Percentiles rank a stretch among this genome's conserved stretches.
Evolutionary conservation across 805 yeast species (phyloP).

Genomic region (Kregervanrija pseudodelftensis): DNA sequence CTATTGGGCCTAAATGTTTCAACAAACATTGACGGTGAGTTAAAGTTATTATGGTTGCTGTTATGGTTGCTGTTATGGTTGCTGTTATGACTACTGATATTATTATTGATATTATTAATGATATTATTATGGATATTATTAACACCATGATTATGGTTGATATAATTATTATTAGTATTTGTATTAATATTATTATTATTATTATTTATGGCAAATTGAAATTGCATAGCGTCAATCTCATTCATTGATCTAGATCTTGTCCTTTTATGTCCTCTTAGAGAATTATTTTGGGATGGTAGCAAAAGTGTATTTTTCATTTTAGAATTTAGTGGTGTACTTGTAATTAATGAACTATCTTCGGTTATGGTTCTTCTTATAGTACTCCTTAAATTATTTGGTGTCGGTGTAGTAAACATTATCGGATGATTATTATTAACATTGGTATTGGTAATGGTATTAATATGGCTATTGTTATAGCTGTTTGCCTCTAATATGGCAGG

Average conservation of each 20-base stretch:
- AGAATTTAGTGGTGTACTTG: not conserved
- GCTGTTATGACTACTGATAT: too few relatives aligned
- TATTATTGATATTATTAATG: too few relatives aligned
- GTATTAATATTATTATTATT: conserved; percentile 1
- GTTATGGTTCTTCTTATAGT: not conserved
- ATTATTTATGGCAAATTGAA: conserved; percentile 1
- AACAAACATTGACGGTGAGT: too few relatives aligned
- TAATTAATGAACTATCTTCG: not conserved
- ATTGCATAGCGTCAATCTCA: conserved; percentile 20
- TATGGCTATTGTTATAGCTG: not conserved
- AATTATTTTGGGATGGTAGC: not conserved
- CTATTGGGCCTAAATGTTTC: too few relatives aligned
- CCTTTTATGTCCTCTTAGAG: conserved; percentile 26
- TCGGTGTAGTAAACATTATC: too few relatives aligned
- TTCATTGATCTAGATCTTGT: conserved; percentile 30
- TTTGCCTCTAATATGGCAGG: not conserved
- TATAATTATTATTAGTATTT: not conserved
- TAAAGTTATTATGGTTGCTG: too few relatives aligned
- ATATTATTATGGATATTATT: too few relatives aligned
- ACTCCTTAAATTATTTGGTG: too few relatives aligned
- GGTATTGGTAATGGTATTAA: too few relatives aligned
- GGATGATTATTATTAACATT: too few relatives aligned
- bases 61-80: too few relatives aligned
- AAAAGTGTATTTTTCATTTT: too few relatives aligned
- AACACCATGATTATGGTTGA: not conserved